phyloP scores from a whole-genome alignment of 192 early-diverging fungal species.

The Podila minutissima region DNA sequence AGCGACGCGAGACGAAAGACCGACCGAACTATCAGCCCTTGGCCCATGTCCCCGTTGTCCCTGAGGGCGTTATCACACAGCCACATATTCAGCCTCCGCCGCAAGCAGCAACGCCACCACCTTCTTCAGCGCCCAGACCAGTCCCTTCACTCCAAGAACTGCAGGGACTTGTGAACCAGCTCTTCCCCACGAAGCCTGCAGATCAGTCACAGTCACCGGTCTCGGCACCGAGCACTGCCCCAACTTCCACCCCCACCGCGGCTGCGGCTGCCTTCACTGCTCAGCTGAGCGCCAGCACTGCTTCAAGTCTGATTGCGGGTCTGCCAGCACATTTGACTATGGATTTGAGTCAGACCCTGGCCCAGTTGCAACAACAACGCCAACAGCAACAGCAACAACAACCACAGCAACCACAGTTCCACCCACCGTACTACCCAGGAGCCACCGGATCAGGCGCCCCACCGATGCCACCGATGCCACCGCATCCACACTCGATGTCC shows the following conservation, averaged over 20 bases:
- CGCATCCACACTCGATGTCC: no score
- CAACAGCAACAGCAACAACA: constrained; percentile 12
- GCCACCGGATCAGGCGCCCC: no score
- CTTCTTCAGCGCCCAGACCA: not conserved
- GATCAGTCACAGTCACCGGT: not conserved
- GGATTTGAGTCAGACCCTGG: constrained; percentile 30
- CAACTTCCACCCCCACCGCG: not conserved
- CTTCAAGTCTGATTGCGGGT: constrained; percentile 19
- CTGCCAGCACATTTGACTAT: constrained; percentile 25
- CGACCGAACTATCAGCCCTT: not conserved
- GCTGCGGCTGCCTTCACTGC: constrained; percentile 32
- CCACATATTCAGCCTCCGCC: not conserved
- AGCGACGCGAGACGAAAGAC: not conserved
- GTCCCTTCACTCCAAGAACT: constrained; percentile 27
- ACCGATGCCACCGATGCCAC: no score
- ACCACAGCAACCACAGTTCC: not conserved
- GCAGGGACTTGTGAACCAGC: constrained; percentile 39
- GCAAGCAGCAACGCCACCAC: not conserved
- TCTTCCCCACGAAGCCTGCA: constrained; percentile 14
- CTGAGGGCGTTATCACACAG: not conserved
- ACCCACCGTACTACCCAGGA: not conserved
- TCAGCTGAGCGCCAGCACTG: constrained; percentile 29
- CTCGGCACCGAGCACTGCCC: not conserved
- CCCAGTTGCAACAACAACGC: constrained; percentile 20
- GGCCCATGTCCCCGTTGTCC: not conserved